phyloP scores from a whole-genome alignment of 208 protist species.

The Wallacemonas sp. region DNA sequence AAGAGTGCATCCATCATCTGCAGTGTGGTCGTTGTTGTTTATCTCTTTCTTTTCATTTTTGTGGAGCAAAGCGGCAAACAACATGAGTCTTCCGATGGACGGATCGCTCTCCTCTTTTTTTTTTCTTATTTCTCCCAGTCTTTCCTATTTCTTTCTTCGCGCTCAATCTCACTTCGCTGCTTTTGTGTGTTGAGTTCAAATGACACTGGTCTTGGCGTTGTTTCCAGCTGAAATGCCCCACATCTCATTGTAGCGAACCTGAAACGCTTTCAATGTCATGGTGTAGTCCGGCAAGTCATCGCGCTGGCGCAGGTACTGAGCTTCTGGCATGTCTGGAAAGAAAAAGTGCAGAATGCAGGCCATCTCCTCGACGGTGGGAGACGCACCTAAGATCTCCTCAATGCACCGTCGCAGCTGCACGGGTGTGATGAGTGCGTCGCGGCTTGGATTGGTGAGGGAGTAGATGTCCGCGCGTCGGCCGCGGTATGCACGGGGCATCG shows the following conservation, averaged over 20 bases:
- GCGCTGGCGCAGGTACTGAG: conserved; percentile 52
- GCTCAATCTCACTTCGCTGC: too few relatives aligned
- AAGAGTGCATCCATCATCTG: too few relatives aligned
- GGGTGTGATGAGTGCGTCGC: conserved; percentile 80
- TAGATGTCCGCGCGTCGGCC: conserved; percentile 62
- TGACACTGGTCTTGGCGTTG: conserved; percentile 8
- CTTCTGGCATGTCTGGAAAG: conserved; percentile 70
- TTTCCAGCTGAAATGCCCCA: conserved; percentile 13
- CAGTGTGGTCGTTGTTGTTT: too few relatives aligned
- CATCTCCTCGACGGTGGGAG: conserved; percentile 65
- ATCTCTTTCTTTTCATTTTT: too few relatives aligned
- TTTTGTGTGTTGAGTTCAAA: conserved; percentile 2
- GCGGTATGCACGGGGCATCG: conserved; percentile 80
- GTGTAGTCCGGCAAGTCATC: conserved; percentile 51
- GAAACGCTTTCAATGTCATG: conserved; percentile 72
- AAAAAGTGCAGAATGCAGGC: conserved; percentile 76
- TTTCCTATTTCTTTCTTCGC: too few relatives aligned
- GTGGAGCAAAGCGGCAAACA: too few relatives aligned
- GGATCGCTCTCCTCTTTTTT: neutral
- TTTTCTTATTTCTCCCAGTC: neutral
- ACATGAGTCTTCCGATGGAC: neutral
- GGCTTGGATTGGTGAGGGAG: conserved; percentile 69
- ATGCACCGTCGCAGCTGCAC: conserved; percentile 88
- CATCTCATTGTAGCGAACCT: conserved; percentile 80
- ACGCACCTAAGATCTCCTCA: conserved; percentile 73